A percentile compares a stretch with the other conserved stretches of the same genome.
Conservation (phyloP, 306 rosid genomes). For the Sechiopsis laciniata region DNA sequence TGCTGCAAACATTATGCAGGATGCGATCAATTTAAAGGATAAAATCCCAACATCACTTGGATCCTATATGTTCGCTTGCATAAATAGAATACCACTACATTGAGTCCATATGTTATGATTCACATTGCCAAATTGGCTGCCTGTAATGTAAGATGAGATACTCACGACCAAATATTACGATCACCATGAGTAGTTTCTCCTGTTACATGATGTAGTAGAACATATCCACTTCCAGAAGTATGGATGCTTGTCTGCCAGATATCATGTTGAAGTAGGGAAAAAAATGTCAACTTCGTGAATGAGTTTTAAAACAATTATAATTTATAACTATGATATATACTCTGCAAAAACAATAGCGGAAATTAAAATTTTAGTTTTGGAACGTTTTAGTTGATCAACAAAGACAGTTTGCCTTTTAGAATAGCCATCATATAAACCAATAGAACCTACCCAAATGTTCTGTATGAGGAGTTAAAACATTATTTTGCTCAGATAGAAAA, state of each 20-base stretch:
- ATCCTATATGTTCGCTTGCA: not conserved
- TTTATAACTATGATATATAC: not conserved
- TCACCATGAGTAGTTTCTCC: slow-evolving; percentile 66
- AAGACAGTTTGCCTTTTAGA: not conserved
- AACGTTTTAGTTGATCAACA: slow-evolving; percentile 12
- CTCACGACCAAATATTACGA: slow-evolving; percentile 79
- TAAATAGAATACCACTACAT: slow-evolving; percentile 2
- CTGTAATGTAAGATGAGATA: slow-evolving; percentile 33
- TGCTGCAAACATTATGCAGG: not conserved
- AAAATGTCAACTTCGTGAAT: not conserved
- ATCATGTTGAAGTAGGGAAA: not conserved
- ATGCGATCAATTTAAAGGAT: not conserved
- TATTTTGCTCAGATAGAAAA: not conserved
- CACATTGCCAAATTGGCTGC: not conserved
- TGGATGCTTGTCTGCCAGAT: slow-evolving; percentile 51
- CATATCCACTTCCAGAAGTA: slow-evolving; percentile 74
- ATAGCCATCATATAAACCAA: not conserved
- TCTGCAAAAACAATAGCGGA: not conserved
- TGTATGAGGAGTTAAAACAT: not conserved
- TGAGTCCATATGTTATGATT: not conserved
- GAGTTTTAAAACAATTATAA: not conserved
- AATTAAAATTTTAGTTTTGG: not conserved
- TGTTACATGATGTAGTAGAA: slow-evolving; percentile 74
- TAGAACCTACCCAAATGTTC: not conserved
- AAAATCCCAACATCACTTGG: not conserved